These are phyloP conservation scores for Aureobasidium namibiae DNA, from an alignment of 2,329 filamentous ascomycete species.

Conservation along the genomic window DNA sequence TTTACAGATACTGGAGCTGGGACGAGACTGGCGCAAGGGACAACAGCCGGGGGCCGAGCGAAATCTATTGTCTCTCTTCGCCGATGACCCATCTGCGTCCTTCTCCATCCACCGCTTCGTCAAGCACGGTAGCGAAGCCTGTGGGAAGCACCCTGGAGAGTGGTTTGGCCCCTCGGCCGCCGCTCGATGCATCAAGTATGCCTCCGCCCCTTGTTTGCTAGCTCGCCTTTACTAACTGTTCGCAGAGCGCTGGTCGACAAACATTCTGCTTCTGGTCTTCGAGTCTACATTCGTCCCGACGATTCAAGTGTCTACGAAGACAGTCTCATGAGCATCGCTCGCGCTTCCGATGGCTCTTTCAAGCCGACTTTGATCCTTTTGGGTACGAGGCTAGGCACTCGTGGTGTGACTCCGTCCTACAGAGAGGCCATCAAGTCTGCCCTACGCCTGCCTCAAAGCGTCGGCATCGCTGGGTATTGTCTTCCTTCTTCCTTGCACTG, in stretches of 20 bases:
- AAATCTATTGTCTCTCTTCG: conserved; percentile 69
- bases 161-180: conserved; percentile 99
- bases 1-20: conserved; percentile 61
- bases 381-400: conserved; percentile 81
- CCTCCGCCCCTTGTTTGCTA: conserved; percentile 15
- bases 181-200: conserved; percentile 85
- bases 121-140: conserved; percentile 72
- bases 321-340: conserved; percentile 70
- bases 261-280: conserved; percentile 53
- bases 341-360: conserved; percentile 57
- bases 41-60: conserved; percentile 49
- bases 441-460: conserved; percentile 82
- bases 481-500: neutral
- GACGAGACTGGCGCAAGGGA: conserved; percentile 76
- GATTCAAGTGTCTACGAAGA: conserved; percentile 91
- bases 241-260: conserved; percentile 64
- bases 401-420: conserved; percentile 89
- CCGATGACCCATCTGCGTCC: conserved; percentile 75
- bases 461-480: conserved; percentile 69
- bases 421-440: conserved; percentile 85
- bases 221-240: conserved; percentile 16
- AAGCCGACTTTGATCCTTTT: conserved; percentile 82
- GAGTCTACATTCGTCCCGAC: conserved; percentile 84
- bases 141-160: conserved; percentile 90
- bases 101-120: conserved; percentile 97